Conservation (phyloP, 129 eudicot genomes). For the Flaveria brownii region DNA sequence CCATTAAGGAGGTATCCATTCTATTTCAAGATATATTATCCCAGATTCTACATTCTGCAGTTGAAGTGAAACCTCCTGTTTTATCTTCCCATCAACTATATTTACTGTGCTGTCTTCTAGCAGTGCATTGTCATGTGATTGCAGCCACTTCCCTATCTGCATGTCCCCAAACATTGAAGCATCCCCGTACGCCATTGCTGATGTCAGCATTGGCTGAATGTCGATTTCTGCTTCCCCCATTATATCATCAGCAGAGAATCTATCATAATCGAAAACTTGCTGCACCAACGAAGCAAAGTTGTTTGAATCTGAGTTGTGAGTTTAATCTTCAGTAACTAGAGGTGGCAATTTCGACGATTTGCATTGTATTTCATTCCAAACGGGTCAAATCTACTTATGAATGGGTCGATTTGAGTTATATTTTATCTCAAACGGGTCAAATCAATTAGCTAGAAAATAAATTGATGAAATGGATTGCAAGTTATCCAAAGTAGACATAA, state of each 20-base stretch:
- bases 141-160: conserved; percentile 93
- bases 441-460: not conserved
- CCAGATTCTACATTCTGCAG: conserved; percentile 95
- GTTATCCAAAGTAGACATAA: not conserved
- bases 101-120: conserved; percentile 76
- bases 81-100: conserved; percentile 78
- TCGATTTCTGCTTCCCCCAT: conserved; percentile 93
- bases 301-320: not conserved
- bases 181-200: conserved; percentile 78
- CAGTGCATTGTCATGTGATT: conserved; percentile 68
- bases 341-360: conserved; percentile 4
- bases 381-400: not conserved
- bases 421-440: not conserved
- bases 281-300: conserved; percentile 26
- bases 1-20: conserved; percentile 72
- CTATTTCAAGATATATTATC: conserved; percentile 63
- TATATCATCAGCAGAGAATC: conserved; percentile 88
- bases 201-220: conserved; percentile 75
- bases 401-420: not conserved
- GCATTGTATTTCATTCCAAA: not conserved
- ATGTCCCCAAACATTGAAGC: conserved; percentile 69
- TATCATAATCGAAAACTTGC: conserved; percentile 87
- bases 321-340: not conserved
- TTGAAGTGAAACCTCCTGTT: conserved; percentile 65
- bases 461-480: not conserved